Evolutionary conservation across 441 rosid species (phyloP).

Genomic region (Corymbia calophylla): DNA sequence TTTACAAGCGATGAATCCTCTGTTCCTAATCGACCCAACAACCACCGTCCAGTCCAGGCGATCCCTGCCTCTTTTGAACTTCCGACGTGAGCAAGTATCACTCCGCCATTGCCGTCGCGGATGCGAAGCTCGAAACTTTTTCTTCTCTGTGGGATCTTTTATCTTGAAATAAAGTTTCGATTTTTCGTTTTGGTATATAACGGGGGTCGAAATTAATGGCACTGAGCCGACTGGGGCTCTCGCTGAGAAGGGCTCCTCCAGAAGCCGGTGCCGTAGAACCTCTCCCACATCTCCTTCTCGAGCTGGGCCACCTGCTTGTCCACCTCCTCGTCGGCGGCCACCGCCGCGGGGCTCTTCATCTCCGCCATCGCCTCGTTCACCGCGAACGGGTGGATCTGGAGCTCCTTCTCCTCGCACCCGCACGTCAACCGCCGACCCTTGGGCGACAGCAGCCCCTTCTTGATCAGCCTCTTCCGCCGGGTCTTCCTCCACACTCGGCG

Average conservation of each 20-base stretch:
- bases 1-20: not conserved
- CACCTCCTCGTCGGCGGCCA: conserved; percentile 24
- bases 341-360: not conserved
- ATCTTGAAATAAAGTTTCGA: not conserved
- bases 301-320: conserved; percentile 25
- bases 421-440: conserved; percentile 12
- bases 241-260: conserved; percentile 77
- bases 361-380: conserved; percentile 14
- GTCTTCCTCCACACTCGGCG: conserved; percentile 27
- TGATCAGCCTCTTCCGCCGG: conserved; percentile 22
- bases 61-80: not conserved
- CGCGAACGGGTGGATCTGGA: conserved; percentile 15
- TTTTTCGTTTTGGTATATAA: not conserved
- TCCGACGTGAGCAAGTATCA: not conserved
- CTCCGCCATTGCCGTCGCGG: not conserved
- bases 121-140: not conserved
- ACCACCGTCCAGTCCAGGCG: not conserved
- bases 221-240: conserved; percentile 10
- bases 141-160: not conserved
- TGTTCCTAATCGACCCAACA: not conserved
- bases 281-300: conserved; percentile 79
- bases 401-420: conserved; percentile 17
- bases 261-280: conserved; percentile 54
- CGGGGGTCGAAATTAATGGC: not conserved
- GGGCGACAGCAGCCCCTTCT: conserved; percentile 23